Percentiles rank a stretch among this genome's conserved stretches.
Conservation (phyloP, 164 flowering plant genomes). For the Tetracentron sinense region DNA sequence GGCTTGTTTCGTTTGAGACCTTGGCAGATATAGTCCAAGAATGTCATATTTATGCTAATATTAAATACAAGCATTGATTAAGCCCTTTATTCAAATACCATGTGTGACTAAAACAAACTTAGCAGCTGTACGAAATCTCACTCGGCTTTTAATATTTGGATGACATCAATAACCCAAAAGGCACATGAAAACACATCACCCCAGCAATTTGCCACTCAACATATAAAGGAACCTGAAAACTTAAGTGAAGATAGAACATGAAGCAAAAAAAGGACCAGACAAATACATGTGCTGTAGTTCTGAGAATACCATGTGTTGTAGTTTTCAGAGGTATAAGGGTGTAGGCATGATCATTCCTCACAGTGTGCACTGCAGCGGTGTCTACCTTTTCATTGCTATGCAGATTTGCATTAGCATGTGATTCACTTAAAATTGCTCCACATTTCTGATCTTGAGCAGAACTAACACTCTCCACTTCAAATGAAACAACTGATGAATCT, state of each 20-base stretch:
- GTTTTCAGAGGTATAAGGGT: slow-evolving; percentile 27
- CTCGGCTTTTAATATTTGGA: no score
- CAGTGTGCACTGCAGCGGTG: slow-evolving; percentile 16
- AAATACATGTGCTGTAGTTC: slow-evolving; percentile 1
- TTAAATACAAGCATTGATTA: background rate
- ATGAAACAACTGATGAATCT: slow-evolving; percentile 18
- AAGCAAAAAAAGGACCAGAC: background rate
- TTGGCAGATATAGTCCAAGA: background rate
- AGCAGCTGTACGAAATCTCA: no score
- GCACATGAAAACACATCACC: no score
- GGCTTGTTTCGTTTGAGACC: background rate
- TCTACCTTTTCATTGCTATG: slow-evolving; percentile 27
- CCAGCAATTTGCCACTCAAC: no score
- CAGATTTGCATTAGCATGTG: slow-evolving; percentile 17
- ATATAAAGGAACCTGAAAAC: no score
- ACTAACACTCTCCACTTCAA: slow-evolving; percentile 18
- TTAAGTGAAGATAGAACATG: background rate
- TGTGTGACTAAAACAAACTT: no score
- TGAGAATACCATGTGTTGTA: slow-evolving; percentile 36
- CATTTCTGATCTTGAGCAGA: slow-evolving; percentile 21
- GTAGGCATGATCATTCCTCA: slow-evolving; percentile 27
- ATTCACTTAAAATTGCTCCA: slow-evolving; percentile 21
- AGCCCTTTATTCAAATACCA: no score
- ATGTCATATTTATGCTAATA: background rate
- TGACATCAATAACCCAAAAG: no score